phyloP scores from a whole-genome alignment of 2,329 filamentous ascomycete genomes.

The Fusarium humuli region DNA sequence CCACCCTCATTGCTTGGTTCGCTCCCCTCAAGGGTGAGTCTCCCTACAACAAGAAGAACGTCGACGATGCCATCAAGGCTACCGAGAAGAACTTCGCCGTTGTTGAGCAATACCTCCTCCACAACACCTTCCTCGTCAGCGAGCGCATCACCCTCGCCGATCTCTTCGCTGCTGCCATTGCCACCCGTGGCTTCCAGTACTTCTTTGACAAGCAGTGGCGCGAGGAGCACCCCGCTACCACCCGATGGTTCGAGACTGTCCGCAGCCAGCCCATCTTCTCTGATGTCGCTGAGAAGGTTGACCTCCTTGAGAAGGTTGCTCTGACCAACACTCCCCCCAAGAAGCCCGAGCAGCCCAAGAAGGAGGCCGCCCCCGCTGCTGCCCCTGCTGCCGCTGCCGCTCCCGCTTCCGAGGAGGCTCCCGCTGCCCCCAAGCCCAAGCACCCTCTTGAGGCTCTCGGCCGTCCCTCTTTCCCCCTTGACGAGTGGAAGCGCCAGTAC shows the following conservation, averaged over 20 bases:
- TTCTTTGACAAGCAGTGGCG: conserved; percentile 95
- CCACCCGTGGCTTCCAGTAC: conserved; percentile 90
- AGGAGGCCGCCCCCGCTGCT: conserved; percentile 53
- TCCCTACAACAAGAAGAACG: conserved; percentile 97
- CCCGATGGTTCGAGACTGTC: conserved; percentile 95
- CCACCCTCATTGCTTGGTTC: conserved; percentile 82
- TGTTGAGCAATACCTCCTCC: conserved; percentile 86
- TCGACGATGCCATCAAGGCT: conserved; percentile 81
- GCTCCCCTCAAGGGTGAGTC: conserved; percentile 83
- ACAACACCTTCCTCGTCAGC: conserved; percentile 97
- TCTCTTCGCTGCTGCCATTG: conserved; percentile 82
- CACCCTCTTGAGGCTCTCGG: conserved; percentile 89
- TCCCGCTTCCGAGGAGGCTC: conserved; percentile 57
- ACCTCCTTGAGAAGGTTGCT: conserved; percentile 86
- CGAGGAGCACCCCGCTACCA: conserved; percentile 81
- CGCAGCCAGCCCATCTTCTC: conserved; percentile 93
- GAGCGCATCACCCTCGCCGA: conserved; percentile 98
- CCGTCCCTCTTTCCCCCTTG: conserved; percentile 82
- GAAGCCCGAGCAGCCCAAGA: conserved; percentile 80
- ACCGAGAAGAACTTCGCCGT: conserved; percentile 75
- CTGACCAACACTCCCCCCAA: conserved; percentile 77
- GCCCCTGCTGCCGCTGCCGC: conserved; percentile 47
- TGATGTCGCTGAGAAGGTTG: conserved; percentile 78
- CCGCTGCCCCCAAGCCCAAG: conserved; percentile 86
- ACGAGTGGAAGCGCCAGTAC: conserved; percentile 99